phyloP scores from a whole-genome alignment of 192 early-diverging fungal genomes.

The Backusella circina region DNA sequence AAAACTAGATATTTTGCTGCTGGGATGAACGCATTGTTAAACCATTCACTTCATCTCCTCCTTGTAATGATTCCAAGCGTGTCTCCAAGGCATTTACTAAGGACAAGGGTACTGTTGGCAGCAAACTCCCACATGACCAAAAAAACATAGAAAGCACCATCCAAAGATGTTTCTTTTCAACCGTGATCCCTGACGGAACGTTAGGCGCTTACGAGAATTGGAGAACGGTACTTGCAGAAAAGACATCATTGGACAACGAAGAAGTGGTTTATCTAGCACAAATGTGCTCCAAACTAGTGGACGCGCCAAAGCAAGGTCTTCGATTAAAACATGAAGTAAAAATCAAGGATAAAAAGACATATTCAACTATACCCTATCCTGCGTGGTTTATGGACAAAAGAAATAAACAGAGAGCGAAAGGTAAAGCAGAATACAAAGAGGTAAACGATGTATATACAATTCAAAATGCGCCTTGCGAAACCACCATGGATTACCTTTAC shows the following conservation, averaged over 20 bases:
- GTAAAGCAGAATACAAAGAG: neutral
- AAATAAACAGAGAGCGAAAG: neutral
- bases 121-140: neutral
- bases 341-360: neutral
- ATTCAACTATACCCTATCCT: slow-evolving; percentile 6
- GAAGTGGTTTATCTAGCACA: slow-evolving; percentile 30
- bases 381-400: slow-evolving; percentile 27
- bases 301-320: slow-evolving; percentile 35
- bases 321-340: neutral
- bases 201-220: slow-evolving; percentile 23
- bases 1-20: slow-evolving; percentile 34
- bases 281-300: slow-evolving; percentile 28
- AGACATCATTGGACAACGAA: slow-evolving; percentile 13
- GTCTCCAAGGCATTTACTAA: slow-evolving; percentile 19
- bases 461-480: neutral
- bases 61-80: neutral
- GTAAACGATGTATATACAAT: neutral
- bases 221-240: slow-evolving; percentile 21
- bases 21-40: slow-evolving; percentile 34
- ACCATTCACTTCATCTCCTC: slow-evolving; percentile 4
- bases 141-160: neutral
- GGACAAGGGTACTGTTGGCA: neutral
- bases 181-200: neutral
- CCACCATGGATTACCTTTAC: slow-evolving; percentile 21
- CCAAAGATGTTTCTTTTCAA: slow-evolving; percentile 6